Percentiles rank a stretch among this genome's conserved stretches.
These are phyloP conservation scores for Lasiodiplodia sp. DNA, from an alignment of 2,329 filamentous ascomycete species.

Conservation along the genomic window DNA sequence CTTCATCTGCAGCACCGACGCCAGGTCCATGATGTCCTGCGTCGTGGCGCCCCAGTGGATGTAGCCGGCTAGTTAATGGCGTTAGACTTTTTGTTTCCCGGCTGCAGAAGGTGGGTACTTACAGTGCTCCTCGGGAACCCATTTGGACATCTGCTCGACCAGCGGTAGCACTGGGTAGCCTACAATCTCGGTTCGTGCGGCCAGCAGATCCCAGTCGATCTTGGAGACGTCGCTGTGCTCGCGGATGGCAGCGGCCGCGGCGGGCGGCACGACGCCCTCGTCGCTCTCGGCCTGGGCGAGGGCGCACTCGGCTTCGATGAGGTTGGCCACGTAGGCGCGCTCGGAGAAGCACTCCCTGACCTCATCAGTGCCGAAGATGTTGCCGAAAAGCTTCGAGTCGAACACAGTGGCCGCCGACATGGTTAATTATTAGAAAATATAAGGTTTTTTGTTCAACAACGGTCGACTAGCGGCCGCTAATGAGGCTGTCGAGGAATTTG, in stretches of 20 bases:
- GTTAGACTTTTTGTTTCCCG: constrained; percentile 36
- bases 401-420: constrained; percentile 35
- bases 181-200: constrained; percentile 59
- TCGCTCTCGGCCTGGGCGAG: constrained; percentile 59
- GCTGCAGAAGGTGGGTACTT: too few species aligned
- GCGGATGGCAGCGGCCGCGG: constrained; percentile 43
- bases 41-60: constrained; percentile 67
- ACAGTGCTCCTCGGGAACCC: constrained; percentile 45
- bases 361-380: constrained; percentile 60
- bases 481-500: not conserved
- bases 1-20: constrained; percentile 62
- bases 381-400: constrained; percentile 60
- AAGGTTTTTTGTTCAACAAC: too few species aligned
- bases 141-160: constrained; percentile 56
- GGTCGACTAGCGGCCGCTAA: not conserved
- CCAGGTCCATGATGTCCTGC: constrained; percentile 66
- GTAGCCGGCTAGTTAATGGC: constrained; percentile 44
- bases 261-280: constrained; percentile 55
- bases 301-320: constrained; percentile 61
- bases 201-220: constrained; percentile 54
- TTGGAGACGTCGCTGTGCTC: constrained; percentile 43
- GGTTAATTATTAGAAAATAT: not conserved
- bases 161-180: constrained; percentile 63
- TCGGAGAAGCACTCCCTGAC: constrained; percentile 61
- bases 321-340: constrained; percentile 56